These are phyloP conservation scores for Inonotus hispidus DNA, from an alignment of 1,284 basidiomycete genomes.

Conservation along the genomic window DNA sequence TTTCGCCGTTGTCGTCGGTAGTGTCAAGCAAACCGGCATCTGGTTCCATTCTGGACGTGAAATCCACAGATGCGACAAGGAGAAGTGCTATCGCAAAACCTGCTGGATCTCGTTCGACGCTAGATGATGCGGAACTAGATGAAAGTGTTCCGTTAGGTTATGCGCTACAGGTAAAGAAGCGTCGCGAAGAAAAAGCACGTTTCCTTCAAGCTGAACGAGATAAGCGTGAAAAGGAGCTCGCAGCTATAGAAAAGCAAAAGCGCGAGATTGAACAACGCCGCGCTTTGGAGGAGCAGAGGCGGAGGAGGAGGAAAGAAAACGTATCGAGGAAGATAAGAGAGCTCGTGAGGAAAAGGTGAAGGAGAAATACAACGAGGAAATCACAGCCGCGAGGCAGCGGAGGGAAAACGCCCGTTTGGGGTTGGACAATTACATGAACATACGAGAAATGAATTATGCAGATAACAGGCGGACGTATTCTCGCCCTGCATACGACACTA, in stretches of 20 bases:
- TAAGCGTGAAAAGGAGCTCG: slow-evolving; percentile 39
- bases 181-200: slow-evolving; percentile 62
- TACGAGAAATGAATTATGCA: slow-evolving; percentile 17
- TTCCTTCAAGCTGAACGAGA: slow-evolving; percentile 60
- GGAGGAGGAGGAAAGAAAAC: slow-evolving; percentile 51
- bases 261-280: slow-evolving; percentile 44
- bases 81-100: background rate
- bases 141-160: slow-evolving; percentile 64
- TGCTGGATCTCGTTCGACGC: slow-evolving; percentile 1
- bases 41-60: background rate
- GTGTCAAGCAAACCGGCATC: background rate
- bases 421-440: slow-evolving; percentile 24
- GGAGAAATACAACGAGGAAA: slow-evolving; percentile 51
- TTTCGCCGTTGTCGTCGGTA: background rate
- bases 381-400: slow-evolving; percentile 53
- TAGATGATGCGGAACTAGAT: slow-evolving; percentile 33
- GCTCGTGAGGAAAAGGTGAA: slow-evolving; percentile 42
- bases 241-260: slow-evolving; percentile 33
- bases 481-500: slow-evolving; percentile 33
- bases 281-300: slow-evolving; percentile 47
- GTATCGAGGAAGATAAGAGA: slow-evolving; percentile 36
- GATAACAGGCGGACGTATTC: slow-evolving; percentile 29
- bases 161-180: slow-evolving; percentile 60
- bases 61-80: background rate
- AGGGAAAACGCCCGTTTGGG: slow-evolving; percentile 54